Conservation (phyloP, 2,329 filamentous ascomycete genomes). For the Davidsoniella virescens region DNA sequence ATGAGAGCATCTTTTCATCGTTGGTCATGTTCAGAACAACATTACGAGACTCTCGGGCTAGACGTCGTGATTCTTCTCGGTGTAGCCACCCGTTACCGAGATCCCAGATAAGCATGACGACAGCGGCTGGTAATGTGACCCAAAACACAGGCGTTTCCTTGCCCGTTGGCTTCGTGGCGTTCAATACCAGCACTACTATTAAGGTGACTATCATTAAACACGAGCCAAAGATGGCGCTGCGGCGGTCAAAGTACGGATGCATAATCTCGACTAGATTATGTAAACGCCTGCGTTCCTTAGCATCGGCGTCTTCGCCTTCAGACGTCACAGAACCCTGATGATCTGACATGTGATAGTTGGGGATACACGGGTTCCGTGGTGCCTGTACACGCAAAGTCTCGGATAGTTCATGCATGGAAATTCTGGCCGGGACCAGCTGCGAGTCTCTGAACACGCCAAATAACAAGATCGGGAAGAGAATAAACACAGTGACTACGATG, state of each 20-base stretch:
- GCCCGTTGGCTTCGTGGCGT: constrained; percentile 37
- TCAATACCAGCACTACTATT: constrained; percentile 47
- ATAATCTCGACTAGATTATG: constrained; percentile 56
- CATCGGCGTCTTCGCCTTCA: constrained; percentile 29
- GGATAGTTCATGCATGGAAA: constrained; percentile 52
- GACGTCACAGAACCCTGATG: constrained; percentile 20
- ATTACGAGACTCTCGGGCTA: constrained; percentile 38
- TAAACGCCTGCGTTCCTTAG: constrained; percentile 35
- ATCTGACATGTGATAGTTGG: constrained; percentile 36
- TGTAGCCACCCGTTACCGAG: constrained; percentile 45
- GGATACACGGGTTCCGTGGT: constrained; percentile 59
- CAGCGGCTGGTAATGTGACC: constrained; percentile 51
- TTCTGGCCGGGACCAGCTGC: constrained; percentile 45
- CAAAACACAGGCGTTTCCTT: constrained; percentile 45
- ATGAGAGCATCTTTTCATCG: background rate
- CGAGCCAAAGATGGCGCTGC: constrained; percentile 46
- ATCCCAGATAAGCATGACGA: constrained; percentile 55
- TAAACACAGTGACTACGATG: constrained; percentile 47
- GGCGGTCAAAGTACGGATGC: constrained; percentile 56
- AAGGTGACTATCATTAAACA: constrained; percentile 51
- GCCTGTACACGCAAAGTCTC: constrained; percentile 36
- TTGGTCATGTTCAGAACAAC: background rate
- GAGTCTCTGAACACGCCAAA: constrained; percentile 53
- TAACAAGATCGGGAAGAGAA: constrained; percentile 53
- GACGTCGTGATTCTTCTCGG: constrained; percentile 44